Evolutionary conservation across 371 early-diverging fungal genomes (phyloP), one percentile per base, ranked within the genome.

Genomic region (Mycotypha africana): DNA sequence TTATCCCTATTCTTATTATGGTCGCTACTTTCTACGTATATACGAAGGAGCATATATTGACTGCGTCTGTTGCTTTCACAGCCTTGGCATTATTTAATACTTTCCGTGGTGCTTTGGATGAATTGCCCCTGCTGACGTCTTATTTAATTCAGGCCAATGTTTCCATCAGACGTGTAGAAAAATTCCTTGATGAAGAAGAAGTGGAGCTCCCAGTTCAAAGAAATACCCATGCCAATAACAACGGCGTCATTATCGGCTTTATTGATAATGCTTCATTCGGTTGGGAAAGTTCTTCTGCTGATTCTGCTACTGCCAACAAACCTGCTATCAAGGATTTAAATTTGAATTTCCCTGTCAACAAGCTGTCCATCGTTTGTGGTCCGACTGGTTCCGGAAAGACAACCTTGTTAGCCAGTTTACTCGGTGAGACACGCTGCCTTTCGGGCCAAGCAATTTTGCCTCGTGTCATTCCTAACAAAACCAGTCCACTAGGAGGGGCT

Each of bases 311-410:
- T 41, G 43, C 53, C 53, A 37, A 56, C 39, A 62, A 62, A 19
- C 73, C 74, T 23, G 45, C 58, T 5, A 72, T 91, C 44, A 76
- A 79, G 37, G 54, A 74, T 22, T 38, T 89, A 4, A 72, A 71
- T 26, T 56, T 84, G 8, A 43, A 56, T 2, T 85, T 92, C 46
- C 79, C 79, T 8, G 55, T 74, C 14, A 74, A 73, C 30, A 70
- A 79, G 35, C 69, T 93, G 21, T 85, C 87, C 7, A 81, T 90
- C 25, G 68, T 91, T 14, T 79, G 88, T 50, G 91, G 93, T 4
- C 69, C 81, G 4, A 84, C 85, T 24, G 92, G 93, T 0, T 77
- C 85, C 10, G 93, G 93, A 28, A 91, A 91, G 52, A 77, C 88
- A 0, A 84, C 86, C 0, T 55, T 92, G 22, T 47, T 92, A n/a